Conservation (phyloP, 805 yeast species). For the Grigorovia transvaalensis region DNA sequence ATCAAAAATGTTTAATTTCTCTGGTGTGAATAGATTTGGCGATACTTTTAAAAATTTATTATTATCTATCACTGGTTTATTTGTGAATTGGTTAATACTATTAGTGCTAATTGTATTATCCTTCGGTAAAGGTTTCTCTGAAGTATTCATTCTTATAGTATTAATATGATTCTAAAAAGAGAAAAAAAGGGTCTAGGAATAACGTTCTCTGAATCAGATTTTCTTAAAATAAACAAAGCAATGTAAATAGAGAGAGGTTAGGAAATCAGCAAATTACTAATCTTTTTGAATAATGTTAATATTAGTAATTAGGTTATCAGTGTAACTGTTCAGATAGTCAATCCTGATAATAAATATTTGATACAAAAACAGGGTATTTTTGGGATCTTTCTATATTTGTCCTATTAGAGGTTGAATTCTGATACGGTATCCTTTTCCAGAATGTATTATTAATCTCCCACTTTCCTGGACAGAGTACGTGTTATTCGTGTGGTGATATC, state of each 20-base stretch:
- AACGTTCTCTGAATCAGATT: too few species aligned
- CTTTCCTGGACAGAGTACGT: not conserved
- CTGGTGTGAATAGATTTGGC: constrained; percentile 26
- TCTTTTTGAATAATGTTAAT: too few species aligned
- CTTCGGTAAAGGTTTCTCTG: not conserved
- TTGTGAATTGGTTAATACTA: not conserved
- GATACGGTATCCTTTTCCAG: not conserved
- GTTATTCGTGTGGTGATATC: not conserved
- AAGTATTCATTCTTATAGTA: not conserved
- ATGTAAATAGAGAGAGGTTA: too few species aligned
- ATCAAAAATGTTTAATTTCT: constrained; percentile 22
- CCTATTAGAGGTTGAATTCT: not conserved
- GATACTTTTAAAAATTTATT: constrained; percentile 21
- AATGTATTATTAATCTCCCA: not conserved
- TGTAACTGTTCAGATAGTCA: too few species aligned
- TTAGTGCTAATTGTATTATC: not conserved
- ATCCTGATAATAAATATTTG: too few species aligned
- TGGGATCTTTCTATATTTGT: not conserved
- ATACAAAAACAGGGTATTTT: too few species aligned
- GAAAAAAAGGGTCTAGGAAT: too few species aligned
- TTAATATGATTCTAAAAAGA: too few species aligned
- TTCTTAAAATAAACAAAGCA: too few species aligned
- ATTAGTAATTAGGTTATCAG: too few species aligned
- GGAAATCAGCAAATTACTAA: too few species aligned
- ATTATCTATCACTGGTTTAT: not conserved